A percentile compares a stretch with the other conserved stretches of the same genome.
phyloP scores from a whole-genome alignment of 176 grass and related monocot species.

The Alopecurus myosuroides region DNA sequence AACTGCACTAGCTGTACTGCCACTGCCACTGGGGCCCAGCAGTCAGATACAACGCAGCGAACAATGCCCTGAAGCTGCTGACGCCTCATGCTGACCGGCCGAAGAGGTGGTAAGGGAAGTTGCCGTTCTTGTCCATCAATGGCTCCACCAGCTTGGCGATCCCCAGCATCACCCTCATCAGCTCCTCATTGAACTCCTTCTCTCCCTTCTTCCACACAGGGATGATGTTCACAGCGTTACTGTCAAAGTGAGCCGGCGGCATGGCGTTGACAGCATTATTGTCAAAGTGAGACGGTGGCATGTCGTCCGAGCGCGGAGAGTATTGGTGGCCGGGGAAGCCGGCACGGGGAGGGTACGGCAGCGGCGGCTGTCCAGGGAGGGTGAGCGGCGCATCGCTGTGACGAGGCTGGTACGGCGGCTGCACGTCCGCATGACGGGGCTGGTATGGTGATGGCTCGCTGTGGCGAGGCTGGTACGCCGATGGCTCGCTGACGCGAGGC shows the following conservation, averaged over 20 bases:
- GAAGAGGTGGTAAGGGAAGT: constrained; percentile 58
- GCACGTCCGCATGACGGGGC: constrained; percentile 5
- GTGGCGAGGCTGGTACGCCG: not conserved
- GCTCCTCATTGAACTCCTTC: constrained; percentile 35
- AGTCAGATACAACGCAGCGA: constrained; percentile 1
- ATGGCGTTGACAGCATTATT: not conserved
- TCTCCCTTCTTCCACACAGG: constrained; percentile 29
- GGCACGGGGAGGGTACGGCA: constrained; percentile 9
- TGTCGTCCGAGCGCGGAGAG: not conserved
- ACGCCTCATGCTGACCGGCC: not conserved
- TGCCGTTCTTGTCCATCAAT: constrained; percentile 45
- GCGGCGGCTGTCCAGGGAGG: constrained; percentile 15
- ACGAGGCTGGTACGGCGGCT: constrained; percentile 14
- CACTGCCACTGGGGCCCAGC: not conserved
- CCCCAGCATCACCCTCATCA: constrained; percentile 46
- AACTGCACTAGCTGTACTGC: not conserved
- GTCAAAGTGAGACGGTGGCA: not conserved
- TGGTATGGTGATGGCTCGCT: not conserved
- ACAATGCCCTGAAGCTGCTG: not conserved
- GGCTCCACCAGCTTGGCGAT: constrained; percentile 57
- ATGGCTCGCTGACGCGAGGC: constrained; percentile 2
- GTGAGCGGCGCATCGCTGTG: not conserved
- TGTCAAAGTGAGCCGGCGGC: not conserved
- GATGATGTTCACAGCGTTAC: not conserved
- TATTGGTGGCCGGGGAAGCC: not conserved